Conservation (phyloP, 2,329 filamentous ascomycete genomes). For the Claviceps arundinis region DNA sequence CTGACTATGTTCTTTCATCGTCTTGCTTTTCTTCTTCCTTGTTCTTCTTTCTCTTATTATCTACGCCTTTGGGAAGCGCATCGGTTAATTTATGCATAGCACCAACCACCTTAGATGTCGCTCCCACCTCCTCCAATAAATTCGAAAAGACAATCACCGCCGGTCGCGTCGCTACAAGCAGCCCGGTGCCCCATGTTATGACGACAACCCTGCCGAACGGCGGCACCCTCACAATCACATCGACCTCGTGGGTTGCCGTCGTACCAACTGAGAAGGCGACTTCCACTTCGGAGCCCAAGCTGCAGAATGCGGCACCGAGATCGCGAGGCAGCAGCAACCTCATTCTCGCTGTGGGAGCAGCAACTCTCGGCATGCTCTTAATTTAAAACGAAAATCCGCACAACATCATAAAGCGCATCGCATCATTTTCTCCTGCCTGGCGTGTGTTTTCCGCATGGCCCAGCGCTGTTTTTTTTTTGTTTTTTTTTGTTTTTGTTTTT, state of each 20-base stretch:
- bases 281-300: conserved; percentile 16
- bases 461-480: background rate
- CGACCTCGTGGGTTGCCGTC: conserved; percentile 35
- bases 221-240: conserved; percentile 30
- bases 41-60: background rate
- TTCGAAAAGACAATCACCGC: conserved; percentile 20
- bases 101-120: background rate
- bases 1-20: background rate
- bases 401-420: too few species aligned
- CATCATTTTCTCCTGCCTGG: background rate
- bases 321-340: conserved; percentile 9
- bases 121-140: conserved; percentile 9
- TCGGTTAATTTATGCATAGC: conserved; percentile 9
- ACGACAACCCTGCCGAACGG: conserved; percentile 35
- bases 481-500: background rate
- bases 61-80: background rate
- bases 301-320: conserved; percentile 24
- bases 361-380: conserved; percentile 11
- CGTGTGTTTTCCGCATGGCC: background rate
- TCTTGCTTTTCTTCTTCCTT: background rate
- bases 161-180: conserved; percentile 22
- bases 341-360: conserved; percentile 14
- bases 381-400: background rate
- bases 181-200: conserved; percentile 23
- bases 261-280: conserved; percentile 21